phyloP scores from a whole-genome alignment of 2,329 filamentous ascomycete genomes.

The Xylaria sp. region DNA sequence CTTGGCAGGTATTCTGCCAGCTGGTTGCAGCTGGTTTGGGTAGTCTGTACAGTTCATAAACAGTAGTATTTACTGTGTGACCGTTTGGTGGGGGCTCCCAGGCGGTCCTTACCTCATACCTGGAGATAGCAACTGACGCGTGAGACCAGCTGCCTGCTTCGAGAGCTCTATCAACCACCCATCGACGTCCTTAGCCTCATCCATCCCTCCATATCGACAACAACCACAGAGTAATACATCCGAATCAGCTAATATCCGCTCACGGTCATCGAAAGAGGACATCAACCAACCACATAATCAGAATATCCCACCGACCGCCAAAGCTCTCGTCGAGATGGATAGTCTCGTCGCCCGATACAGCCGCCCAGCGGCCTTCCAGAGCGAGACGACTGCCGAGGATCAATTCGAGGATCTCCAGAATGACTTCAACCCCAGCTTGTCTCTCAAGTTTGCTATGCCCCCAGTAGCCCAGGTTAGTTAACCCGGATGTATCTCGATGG shows the following conservation, averaged over 20 bases:
- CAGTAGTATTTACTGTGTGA: not conserved
- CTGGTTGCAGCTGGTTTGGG: no score
- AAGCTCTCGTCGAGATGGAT: constrained; percentile 61
- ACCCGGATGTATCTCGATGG: not conserved
- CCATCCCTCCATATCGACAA: constrained; percentile 13
- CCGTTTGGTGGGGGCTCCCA: not conserved
- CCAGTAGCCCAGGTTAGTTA: constrained; percentile 77
- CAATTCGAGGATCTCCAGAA: constrained; percentile 68
- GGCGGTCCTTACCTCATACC: not conserved
- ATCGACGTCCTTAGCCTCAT: constrained; percentile 11
- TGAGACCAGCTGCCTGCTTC: constrained; percentile 29
- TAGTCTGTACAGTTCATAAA: not conserved
- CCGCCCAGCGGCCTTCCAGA: constrained; percentile 64
- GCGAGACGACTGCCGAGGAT: constrained; percentile 66
- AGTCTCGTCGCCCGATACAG: constrained; percentile 89
- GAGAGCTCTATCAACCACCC: constrained; percentile 7
- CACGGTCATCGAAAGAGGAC: constrained; percentile 6
- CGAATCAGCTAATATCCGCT: constrained; percentile 1
- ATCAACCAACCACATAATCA: not conserved
- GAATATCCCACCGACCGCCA: not conserved
- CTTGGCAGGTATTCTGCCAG: no score
- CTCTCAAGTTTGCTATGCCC: constrained; percentile 90
- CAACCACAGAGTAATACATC: constrained; percentile 1
- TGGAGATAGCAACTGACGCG: constrained; percentile 23
- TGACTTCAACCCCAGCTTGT: constrained; percentile 68